Base-by-base conservation (phyloP, 257 asterid genomes). In the Henckelia pumila region DNA sequence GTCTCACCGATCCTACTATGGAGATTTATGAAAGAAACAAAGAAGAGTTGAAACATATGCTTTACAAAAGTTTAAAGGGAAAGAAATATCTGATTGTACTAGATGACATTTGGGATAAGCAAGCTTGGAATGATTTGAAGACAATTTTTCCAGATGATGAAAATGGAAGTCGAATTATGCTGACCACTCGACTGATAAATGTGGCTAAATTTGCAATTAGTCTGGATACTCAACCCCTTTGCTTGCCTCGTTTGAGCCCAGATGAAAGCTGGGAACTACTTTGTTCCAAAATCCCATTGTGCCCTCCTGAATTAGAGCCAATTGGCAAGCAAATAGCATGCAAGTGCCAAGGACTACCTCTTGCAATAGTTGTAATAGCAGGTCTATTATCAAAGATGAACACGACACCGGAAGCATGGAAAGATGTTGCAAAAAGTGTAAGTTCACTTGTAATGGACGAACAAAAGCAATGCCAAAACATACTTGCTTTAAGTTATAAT, bases 71-170 rank as follows among this genome's bases (percentile, higher is more conserved):
- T 53, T 61, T 77, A 24, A 69, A 69, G 57, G 59, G 61, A 17
- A 68, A 25, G 56, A 68, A 75, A n/a, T 73, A 73, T 64, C 70
- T 77, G 24, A 35, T 77, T 26, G 75, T 68, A 2, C 17, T 77
- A 26, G 81, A 77, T 59, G 81, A 77, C 60, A 55, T 77, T 59
- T 77, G 81, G 81, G 76, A 73, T 69, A 60, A 53, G 1, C 16
- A 32, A 26, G 77, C 25, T 29, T 78, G 83, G 80, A 25, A 25
- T 25, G 4, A 25, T 25, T 25, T 3, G 4, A 25, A 25, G 58
- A 67, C 64, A 58, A 55, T 13, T 60, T 64, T 76, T 25, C 4
- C 4, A 25, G 4, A 4, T 4, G 4, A 26, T 5, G 4, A 26
- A 26, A n/a, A n/a, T n/a, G n/a, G n/a, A n/a, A n/a, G n/a, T n/a